phyloP scores from a whole-genome alignment of 345 rosid species.

The Hevea brasiliensis region DNA sequence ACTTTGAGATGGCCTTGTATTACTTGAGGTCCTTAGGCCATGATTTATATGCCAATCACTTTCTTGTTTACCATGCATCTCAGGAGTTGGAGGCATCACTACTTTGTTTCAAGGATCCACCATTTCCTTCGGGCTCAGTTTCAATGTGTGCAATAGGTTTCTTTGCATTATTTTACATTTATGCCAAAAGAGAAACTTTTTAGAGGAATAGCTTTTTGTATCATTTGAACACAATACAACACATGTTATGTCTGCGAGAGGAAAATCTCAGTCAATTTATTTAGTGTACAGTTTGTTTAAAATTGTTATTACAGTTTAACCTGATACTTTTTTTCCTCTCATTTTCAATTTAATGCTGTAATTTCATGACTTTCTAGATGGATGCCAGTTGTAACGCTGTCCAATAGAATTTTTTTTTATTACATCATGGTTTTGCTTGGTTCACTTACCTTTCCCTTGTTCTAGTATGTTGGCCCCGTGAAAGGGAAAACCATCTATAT shows the following conservation, averaged over 20 bases:
- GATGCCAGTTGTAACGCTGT: not conserved
- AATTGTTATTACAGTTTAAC: constrained; percentile 10
- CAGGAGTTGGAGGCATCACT: constrained; percentile 89
- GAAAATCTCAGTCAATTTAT: constrained; percentile 12
- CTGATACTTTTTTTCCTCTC: constrained; percentile 8
- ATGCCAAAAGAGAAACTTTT: constrained; percentile 51
- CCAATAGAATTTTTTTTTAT: not conserved
- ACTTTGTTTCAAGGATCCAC: constrained; percentile 91
- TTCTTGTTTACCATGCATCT: constrained; percentile 71
- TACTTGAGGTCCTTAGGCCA: constrained; percentile 79
- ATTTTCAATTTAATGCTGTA: constrained; percentile 9
- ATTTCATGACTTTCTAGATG: constrained; percentile 14
- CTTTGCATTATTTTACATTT: constrained; percentile 56
- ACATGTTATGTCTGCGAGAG: constrained; percentile 24
- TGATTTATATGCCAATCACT: constrained; percentile 76
- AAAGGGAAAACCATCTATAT: not conserved
- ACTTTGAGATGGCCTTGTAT: constrained; percentile 81
- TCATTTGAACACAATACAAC: constrained; percentile 34
- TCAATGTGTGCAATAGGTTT: constrained; percentile 54
- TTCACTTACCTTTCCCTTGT: not conserved
- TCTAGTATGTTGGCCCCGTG: not conserved
- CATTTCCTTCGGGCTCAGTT: constrained; percentile 77
- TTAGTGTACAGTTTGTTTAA: constrained; percentile 16
- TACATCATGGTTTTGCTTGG: not conserved
- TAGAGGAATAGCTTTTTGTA: constrained; percentile 33